Conservation (phyloP, 2,329 filamentous ascomycete genomes). For the Diaporthe aspalathi region DNA sequence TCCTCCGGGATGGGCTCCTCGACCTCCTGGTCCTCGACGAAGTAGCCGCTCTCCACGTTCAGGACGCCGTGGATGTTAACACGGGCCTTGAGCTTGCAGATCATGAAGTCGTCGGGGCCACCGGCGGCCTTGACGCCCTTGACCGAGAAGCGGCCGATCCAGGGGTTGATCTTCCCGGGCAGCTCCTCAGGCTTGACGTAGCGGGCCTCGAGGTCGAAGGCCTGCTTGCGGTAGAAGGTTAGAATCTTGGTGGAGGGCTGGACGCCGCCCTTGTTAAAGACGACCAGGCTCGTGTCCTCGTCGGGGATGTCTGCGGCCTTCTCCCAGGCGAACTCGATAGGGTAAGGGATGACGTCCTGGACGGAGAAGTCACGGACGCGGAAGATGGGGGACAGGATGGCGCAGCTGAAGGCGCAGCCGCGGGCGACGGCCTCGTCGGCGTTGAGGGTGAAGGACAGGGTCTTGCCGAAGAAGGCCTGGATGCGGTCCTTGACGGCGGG, state of each 20-base stretch:
- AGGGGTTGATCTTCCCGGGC: constrained; percentile 90
- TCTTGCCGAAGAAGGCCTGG: constrained; percentile 90
- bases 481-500: constrained; percentile 92
- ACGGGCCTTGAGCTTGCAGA: constrained; percentile 98
- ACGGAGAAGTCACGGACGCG: constrained; percentile 98
- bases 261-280: constrained; percentile 97
- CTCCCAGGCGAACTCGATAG: constrained; percentile 99
- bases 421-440: constrained; percentile 97
- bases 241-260: constrained; percentile 99
- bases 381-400: constrained; percentile 97
- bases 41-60: constrained; percentile 97
- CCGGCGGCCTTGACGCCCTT: constrained; percentile 93
- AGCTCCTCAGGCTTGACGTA: constrained; percentile 89
- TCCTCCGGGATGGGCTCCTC: constrained; percentile 91
- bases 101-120: constrained; percentile 97
- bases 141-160: constrained; percentile 97
- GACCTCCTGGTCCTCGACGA: constrained; percentile 96
- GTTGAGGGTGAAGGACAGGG: constrained; percentile 95
- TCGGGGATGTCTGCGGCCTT: constrained; percentile 98
- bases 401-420: constrained; percentile 96
- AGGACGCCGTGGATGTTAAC: constrained; percentile 96
- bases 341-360: constrained; percentile 97
- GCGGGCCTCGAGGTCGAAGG: constrained; percentile 94
- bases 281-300: constrained; percentile 95
- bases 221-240: constrained; percentile 98